phyloP scores from a whole-genome alignment of 2,329 filamentous ascomycete species.

The Trichoderma lentiforme region DNA sequence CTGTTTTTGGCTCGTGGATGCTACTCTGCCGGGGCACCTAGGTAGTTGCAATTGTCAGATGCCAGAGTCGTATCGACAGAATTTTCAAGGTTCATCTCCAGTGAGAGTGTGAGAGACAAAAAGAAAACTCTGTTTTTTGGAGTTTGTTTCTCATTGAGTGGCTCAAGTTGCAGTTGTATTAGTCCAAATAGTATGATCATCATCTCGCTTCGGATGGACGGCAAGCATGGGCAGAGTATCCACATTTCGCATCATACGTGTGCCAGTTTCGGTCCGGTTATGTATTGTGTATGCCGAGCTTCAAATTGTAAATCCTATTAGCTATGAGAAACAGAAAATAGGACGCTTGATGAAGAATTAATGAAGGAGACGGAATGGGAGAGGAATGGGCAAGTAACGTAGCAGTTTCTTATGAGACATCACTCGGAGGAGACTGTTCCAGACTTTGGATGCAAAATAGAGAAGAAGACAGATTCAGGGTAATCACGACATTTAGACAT shows the following conservation, averaged over 20 bases:
- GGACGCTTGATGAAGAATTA: not conserved
- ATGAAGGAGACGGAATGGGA: not conserved
- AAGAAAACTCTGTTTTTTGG: not conserved
- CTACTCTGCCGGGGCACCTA: not conserved
- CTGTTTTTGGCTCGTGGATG: not conserved
- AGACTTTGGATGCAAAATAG: not conserved
- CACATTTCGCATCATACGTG: not conserved
- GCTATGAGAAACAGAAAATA: not conserved
- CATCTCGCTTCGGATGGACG: not conserved
- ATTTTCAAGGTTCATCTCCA: not conserved
- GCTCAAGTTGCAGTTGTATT: not conserved
- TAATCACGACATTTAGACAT: not conserved
- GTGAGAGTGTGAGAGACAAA: not conserved
- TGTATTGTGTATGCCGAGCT: not conserved
- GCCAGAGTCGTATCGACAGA: not conserved
- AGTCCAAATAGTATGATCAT: not conserved
- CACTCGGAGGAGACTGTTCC: not conserved
- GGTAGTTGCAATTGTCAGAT: not conserved
- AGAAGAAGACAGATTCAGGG: not conserved
- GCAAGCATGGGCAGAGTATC: not conserved
- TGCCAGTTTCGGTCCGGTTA: not conserved
- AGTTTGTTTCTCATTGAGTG: not conserved
- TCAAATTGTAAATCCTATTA: not conserved
- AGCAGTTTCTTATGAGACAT: not conserved
- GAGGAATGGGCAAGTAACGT: not conserved